A percentile compares a stretch with the other conserved stretches of the same genome.
Conservation (phyloP, 1,284 basidiomycete genomes). For the Ustilago crameri region DNA sequence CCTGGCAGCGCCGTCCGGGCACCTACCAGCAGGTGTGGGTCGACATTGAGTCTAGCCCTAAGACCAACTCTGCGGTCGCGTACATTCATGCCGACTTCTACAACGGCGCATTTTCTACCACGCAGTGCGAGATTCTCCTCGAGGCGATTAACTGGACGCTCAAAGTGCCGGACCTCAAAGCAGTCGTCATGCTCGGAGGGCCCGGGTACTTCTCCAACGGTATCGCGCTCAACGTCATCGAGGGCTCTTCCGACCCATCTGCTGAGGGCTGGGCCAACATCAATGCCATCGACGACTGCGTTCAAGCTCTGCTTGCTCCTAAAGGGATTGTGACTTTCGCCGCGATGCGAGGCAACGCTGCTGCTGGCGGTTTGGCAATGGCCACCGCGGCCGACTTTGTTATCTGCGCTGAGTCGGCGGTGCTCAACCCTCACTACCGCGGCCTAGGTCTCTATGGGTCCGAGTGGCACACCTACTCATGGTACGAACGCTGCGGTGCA, state of each 20-base stretch:
- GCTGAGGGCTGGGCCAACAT: slow-evolving; percentile 71
- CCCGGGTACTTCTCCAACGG: slow-evolving; percentile 71
- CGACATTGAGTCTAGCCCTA: slow-evolving; percentile 55
- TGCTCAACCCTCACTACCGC: slow-evolving; percentile 71
- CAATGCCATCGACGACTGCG: slow-evolving; percentile 68
- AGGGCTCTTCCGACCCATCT: slow-evolving; percentile 68
- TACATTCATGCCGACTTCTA: slow-evolving; percentile 71
- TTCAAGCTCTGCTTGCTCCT: slow-evolving; percentile 67
- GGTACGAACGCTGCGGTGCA: slow-evolving; percentile 68
- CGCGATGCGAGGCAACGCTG: slow-evolving; percentile 70
- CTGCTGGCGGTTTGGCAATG: slow-evolving; percentile 71
- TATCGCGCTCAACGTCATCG: slow-evolving; percentile 71
- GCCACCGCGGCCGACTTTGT: slow-evolving; percentile 70
- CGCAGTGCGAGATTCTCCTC: slow-evolving; percentile 69
- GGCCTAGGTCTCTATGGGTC: slow-evolving; percentile 70
- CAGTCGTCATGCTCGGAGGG: slow-evolving; percentile 69
- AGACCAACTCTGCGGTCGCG: slow-evolving; percentile 50
- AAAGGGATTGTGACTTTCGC: slow-evolving; percentile 70
- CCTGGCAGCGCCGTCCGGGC: slow-evolving; percentile 51
- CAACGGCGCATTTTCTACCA: slow-evolving; percentile 71
- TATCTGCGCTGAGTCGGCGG: slow-evolving; percentile 68
- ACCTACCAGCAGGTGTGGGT: slow-evolving; percentile 71
- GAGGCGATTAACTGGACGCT: slow-evolving; percentile 69
- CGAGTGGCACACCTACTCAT: slow-evolving; percentile 70
- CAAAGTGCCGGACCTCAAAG: slow-evolving; percentile 65